phyloP scores from a whole-genome alignment of 2,329 filamentous ascomycete genomes.

The Diaporthe caulivora region DNA sequence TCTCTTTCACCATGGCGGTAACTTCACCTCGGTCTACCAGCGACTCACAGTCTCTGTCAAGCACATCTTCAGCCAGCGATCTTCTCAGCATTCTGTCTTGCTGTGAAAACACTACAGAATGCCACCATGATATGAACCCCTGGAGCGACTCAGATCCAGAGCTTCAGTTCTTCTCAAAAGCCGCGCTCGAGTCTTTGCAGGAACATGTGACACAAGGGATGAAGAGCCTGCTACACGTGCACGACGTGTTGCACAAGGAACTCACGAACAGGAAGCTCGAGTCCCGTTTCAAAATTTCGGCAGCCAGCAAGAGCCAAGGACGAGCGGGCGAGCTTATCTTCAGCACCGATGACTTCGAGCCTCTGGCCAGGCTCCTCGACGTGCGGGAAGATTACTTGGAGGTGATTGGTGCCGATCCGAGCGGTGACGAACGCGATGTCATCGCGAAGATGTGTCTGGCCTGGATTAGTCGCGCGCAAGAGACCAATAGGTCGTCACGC shows the following conservation, averaged over 20 bases:
- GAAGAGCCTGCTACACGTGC: not conserved
- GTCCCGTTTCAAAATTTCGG: not conserved
- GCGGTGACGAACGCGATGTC: not conserved
- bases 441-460: constrained; percentile 2
- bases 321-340: not conserved
- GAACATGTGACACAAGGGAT: not conserved
- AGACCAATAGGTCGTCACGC: not conserved
- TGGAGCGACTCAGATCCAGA: constrained; percentile 6
- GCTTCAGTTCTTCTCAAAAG: constrained; percentile 2
- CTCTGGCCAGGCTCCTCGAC: not conserved
- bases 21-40: not conserved
- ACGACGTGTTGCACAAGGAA: not conserved
- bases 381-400: not conserved
- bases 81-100: not conserved
- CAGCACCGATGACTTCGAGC: not conserved
- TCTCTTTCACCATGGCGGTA: not conserved
- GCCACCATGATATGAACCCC: constrained; percentile 2
- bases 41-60: not conserved
- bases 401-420: too few relatives aligned
- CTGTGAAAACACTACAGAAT: not conserved
- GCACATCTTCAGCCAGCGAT: not conserved
- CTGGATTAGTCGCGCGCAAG: not conserved
- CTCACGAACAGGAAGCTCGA: not conserved
- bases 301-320: not conserved
- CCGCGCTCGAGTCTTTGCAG: constrained; percentile 4